Percentiles rank a stretch among this genome's conserved stretches.
These are phyloP conservation scores for Boeremia lycopersici DNA, from an alignment of 2,329 filamentous ascomycete genomes.

Conservation along the genomic window DNA sequence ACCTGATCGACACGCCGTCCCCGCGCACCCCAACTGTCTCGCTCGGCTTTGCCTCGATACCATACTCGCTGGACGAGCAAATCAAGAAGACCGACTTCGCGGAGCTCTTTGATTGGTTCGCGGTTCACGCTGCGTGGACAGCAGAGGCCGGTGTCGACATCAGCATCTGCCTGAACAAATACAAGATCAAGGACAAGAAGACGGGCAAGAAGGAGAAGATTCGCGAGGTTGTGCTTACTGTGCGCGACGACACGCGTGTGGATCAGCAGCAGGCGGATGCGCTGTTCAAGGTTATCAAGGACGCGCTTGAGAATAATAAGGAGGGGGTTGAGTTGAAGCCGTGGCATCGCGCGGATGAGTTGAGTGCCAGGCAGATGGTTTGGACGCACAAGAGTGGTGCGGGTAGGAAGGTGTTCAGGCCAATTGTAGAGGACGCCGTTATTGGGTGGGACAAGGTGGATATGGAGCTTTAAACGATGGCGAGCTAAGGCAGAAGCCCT, in stretches of 20 bases:
- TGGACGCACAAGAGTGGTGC: constrained; percentile 51
- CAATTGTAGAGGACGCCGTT: constrained; percentile 55
- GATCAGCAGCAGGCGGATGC: constrained; percentile 52
- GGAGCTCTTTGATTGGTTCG: constrained; percentile 58
- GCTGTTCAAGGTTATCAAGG: constrained; percentile 49
- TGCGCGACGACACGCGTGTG: constrained; percentile 54
- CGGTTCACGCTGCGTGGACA: constrained; percentile 56
- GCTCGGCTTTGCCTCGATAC: constrained; percentile 55
- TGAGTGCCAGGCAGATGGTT: constrained; percentile 54
- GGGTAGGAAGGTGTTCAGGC: constrained; percentile 53
- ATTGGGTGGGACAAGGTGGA: constrained; percentile 45
- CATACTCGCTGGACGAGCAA: constrained; percentile 54
- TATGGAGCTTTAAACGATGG: constrained; percentile 2
- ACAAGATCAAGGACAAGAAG: constrained; percentile 49
- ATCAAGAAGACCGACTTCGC: constrained; percentile 54
- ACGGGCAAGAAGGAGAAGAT: constrained; percentile 53
- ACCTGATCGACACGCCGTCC: constrained; percentile 55
- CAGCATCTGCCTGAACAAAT: constrained; percentile 54
- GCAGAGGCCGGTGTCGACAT: constrained; percentile 54
- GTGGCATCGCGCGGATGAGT: constrained; percentile 52
- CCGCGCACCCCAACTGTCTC: constrained; percentile 54
- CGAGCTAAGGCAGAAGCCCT: background rate
- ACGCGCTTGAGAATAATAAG: constrained; percentile 51
- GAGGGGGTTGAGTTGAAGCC: constrained; percentile 48
- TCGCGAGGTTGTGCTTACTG: constrained; percentile 54